Conservation (phyloP, 2,329 filamentous ascomycete genomes). For the Chalara sp. region DNA sequence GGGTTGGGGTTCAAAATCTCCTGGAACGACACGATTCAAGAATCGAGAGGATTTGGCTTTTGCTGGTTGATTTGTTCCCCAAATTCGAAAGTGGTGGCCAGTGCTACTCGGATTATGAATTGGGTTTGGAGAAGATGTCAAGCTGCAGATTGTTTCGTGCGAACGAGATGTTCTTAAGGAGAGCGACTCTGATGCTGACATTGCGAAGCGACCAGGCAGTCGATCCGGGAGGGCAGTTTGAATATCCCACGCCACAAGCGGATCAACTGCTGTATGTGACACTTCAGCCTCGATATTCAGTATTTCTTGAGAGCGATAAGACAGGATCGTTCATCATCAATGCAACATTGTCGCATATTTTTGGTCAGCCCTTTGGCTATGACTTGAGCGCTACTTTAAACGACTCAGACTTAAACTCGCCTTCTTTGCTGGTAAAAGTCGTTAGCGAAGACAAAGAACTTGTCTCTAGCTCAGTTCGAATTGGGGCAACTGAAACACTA, state of each 20-base stretch:
- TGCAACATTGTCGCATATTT: constrained; percentile 32
- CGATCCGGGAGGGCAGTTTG: constrained; percentile 40
- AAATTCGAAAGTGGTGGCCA: too few relatives aligned
- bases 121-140: too few relatives aligned
- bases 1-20: too few relatives aligned
- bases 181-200: background rate
- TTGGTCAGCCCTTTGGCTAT: constrained; percentile 28
- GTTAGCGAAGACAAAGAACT: constrained; percentile 23
- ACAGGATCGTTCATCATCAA: constrained; percentile 35
- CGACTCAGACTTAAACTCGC: background rate
- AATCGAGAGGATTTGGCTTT: too few relatives aligned
- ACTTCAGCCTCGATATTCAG: constrained; percentile 39
- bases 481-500: constrained; percentile 32
- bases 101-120: too few relatives aligned
- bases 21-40: too few relatives aligned
- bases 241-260: constrained; percentile 31
- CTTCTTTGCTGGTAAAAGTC: constrained; percentile 21
- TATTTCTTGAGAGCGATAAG: constrained; percentile 37
- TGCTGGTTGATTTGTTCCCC: too few relatives aligned
- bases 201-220: constrained; percentile 36
- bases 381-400: constrained; percentile 8
- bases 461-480: constrained; percentile 22
- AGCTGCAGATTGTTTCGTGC: too few relatives aligned
- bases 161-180: background rate
- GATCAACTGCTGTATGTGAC: constrained; percentile 34